Percentiles rank a stretch among this genome's conserved stretches.
phyloP scores from a whole-genome alignment of 768 basidiomycete genomes.

The Mycena crocata region DNA sequence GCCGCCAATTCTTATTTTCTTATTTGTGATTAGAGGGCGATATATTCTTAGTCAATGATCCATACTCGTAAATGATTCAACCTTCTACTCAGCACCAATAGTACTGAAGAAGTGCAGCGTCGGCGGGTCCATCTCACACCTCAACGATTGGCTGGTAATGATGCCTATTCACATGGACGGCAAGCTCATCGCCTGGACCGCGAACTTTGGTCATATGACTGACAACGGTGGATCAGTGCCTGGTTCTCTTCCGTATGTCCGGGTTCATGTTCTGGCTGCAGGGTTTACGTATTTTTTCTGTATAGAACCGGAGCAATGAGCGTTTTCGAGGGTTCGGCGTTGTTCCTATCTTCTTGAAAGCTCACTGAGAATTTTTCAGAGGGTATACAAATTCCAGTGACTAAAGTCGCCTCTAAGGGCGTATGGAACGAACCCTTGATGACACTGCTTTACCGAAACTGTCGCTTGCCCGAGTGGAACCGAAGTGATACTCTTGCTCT shows the following conservation, averaged over 20 bases:
- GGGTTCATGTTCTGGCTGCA: too few relatives aligned
- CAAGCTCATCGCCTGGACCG: conserved; percentile 24
- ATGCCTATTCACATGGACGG: conserved; percentile 26
- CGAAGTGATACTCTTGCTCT: conserved; percentile 24
- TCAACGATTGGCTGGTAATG: conserved; percentile 27
- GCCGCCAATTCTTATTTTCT: not conserved
- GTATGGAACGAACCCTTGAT: conserved; percentile 27
- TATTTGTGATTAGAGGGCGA: not conserved
- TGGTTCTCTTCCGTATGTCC: too few relatives aligned
- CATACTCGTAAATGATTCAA: too few relatives aligned
- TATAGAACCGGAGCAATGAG: conserved; percentile 17
- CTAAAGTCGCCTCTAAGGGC: conserved; percentile 15
- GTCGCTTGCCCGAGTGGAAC: conserved; percentile 26
- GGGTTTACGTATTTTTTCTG: too few relatives aligned
- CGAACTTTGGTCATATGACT: conserved; percentile 29
- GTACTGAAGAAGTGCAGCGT: too few relatives aligned
- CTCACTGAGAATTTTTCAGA: too few relatives aligned
- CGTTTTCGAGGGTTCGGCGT: too few relatives aligned
- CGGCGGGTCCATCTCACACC: too few relatives aligned
- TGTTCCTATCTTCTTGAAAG: too few relatives aligned
- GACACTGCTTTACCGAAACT: conserved; percentile 30
- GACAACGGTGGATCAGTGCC: conserved; percentile 22
- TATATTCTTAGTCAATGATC: conserved; percentile 28
- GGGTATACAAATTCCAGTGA: conserved; percentile 27
- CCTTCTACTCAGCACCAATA: too few relatives aligned